These are phyloP conservation scores for Lolium rigidum DNA, from an alignment of 176 grass and related monocot species.

Conservation along the genomic window DNA sequence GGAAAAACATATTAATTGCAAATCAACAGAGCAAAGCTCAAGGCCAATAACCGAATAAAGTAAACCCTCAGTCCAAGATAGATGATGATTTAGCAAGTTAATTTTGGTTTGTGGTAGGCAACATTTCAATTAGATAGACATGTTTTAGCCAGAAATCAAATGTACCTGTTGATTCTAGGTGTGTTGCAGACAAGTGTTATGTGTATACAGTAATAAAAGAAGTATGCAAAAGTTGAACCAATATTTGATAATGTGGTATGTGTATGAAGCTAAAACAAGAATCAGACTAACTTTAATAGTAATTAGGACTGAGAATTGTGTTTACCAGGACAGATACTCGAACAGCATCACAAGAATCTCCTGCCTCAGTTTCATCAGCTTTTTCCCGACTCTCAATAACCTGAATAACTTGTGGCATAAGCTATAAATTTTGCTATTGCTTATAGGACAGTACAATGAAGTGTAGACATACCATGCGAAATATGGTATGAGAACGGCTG, in stretches of 20 bases:
- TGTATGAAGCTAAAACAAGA: conserved; percentile 14
- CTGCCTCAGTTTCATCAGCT: conserved; percentile 57
- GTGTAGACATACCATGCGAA: conserved; percentile 75
- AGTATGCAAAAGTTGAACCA: not conserved
- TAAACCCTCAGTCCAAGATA: conserved; percentile 13
- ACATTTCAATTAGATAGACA: not conserved
- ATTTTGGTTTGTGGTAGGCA: conserved; percentile 4
- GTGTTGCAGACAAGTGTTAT: not conserved
- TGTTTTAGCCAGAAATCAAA: conserved; percentile 16
- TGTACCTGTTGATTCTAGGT: not conserved
- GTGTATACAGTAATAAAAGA: not conserved
- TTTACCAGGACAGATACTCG: conserved; percentile 90
- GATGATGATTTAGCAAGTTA: not conserved
- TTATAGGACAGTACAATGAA: conserved; percentile 21
- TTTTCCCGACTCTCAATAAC: conserved; percentile 91
- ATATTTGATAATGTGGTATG: not conserved
- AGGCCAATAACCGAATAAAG: conserved; percentile 4
- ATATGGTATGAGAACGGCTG: conserved; percentile 97
- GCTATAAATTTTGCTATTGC: conserved; percentile 18
- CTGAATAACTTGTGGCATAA: conserved; percentile 48
- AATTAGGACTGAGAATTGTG: conserved; percentile 37
- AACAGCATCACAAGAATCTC: conserved; percentile 85
- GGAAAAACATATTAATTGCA: conserved; percentile 36
- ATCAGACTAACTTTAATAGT: not conserved
- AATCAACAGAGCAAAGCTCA: not conserved